Evolutionary conservation across 257 asterid species (phyloP).

Genomic region (Capsicum chinense): DNA sequence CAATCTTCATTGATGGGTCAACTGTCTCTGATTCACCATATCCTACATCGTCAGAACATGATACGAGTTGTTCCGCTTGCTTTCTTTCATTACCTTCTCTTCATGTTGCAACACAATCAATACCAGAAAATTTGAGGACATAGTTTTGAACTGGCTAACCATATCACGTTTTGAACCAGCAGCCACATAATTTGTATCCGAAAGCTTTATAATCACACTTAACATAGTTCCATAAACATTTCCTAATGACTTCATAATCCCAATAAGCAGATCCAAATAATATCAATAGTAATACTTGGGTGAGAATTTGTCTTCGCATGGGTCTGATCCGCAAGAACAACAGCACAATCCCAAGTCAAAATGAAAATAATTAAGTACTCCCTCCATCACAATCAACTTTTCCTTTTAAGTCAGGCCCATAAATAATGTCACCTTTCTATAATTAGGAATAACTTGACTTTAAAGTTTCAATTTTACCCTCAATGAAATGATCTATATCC

Average conservation of each 20-base stretch:
- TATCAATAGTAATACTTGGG: constrained; percentile 62
- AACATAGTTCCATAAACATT: constrained; percentile 49
- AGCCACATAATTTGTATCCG: constrained; percentile 54
- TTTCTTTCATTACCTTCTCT: constrained; percentile 44
- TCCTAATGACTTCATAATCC: constrained; percentile 61
- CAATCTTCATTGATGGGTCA: constrained; percentile 46
- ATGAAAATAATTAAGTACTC: too few relatives aligned
- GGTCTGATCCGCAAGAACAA: constrained; percentile 68
- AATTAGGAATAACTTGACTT: too few relatives aligned
- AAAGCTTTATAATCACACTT: constrained; percentile 53
- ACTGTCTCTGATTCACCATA: constrained; percentile 53
- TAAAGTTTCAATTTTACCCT: too few relatives aligned
- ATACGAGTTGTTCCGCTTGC: constrained; percentile 39
- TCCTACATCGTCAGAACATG: constrained; percentile 45
- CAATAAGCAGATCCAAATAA: constrained; percentile 63
- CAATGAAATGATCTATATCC: too few relatives aligned
- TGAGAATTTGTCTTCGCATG: constrained; percentile 50
- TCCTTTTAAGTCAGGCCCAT: too few relatives aligned
- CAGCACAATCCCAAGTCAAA: constrained; percentile 33
- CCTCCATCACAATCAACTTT: too few relatives aligned
- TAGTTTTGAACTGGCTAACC: constrained; percentile 39
- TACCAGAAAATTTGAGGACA: background rate
- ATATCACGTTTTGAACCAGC: constrained; percentile 50
- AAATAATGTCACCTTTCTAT: too few relatives aligned
- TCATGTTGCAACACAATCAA: constrained; percentile 26